Evolutionary conservation across 169 alveolate species (phyloP).

Genomic region (Eimeria brunetti): DNA sequence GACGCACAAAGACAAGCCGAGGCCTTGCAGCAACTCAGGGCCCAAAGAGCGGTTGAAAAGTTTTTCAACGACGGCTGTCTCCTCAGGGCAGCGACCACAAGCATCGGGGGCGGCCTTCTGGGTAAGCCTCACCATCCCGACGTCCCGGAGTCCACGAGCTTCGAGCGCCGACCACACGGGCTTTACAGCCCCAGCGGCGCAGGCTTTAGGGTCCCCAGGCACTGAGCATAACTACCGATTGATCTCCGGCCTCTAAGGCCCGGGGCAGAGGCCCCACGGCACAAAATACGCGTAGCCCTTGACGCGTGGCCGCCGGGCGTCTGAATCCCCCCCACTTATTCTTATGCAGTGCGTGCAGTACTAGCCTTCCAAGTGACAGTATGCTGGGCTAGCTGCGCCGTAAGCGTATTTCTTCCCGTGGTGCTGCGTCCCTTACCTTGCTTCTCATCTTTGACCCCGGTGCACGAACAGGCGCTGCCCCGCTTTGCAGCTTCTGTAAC

Average conservation of each 20-base stretch:
- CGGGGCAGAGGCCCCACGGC: background rate
- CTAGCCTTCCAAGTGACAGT: background rate
- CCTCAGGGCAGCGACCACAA: conserved; percentile 67
- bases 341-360: background rate
- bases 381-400: background rate
- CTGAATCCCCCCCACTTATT: background rate
- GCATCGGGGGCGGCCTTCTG: conserved; percentile 81
- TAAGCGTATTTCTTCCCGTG: background rate
- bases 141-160: background rate
- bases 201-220: background rate
- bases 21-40: conserved; percentile 50
- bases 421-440: background rate
- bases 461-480: background rate
- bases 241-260: background rate
- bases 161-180: background rate
- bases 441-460: background rate
- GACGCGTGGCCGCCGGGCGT: background rate
- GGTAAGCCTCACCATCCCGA: conserved; percentile 20
- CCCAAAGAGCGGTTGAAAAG: conserved; percentile 59
- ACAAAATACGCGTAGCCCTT: background rate
- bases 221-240: background rate
- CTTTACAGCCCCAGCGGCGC: background rate
- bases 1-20: conserved; percentile 5
- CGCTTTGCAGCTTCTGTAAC: background rate
- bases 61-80: conserved; percentile 80